Conservation (phyloP, 306 rosid genomes). For the Alnus rubra region DNA sequence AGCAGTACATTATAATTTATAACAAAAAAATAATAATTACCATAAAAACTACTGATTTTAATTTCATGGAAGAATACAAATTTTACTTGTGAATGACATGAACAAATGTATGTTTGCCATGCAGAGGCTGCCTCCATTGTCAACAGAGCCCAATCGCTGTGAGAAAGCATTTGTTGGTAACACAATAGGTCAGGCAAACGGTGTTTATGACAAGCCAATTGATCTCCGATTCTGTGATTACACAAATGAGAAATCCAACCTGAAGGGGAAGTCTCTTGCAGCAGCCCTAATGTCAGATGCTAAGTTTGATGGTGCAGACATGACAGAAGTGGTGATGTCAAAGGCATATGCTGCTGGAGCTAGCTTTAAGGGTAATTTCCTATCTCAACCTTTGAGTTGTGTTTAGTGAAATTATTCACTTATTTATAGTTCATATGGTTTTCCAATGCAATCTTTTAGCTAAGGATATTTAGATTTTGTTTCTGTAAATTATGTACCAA, state of each 20-base stretch:
- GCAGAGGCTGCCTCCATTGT: conserved; percentile 94
- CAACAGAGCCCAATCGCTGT: conserved; percentile 83
- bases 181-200: conserved; percentile 94
- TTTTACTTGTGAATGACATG: conserved; percentile 14
- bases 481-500: background rate
- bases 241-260: conserved; percentile 74
- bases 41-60: conserved; percentile 11
- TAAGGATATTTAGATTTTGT: background rate
- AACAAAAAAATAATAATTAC: background rate
- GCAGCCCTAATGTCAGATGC: conserved; percentile 98
- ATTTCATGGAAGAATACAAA: conserved; percentile 17
- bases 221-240: conserved; percentile 91
- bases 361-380: conserved; percentile 76
- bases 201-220: conserved; percentile 88
- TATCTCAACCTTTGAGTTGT: conserved; percentile 10
- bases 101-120: conserved; percentile 28
- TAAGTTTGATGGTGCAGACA: conserved; percentile 96
- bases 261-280: conserved; percentile 86
- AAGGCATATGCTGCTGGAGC: conserved; percentile 91
- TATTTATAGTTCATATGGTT: background rate
- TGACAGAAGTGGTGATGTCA: conserved; percentile 95
- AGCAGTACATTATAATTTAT: background rate
- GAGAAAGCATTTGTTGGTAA: conserved; percentile 90
- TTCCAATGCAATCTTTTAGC: conserved; percentile 4
- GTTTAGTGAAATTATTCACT: background rate